These are phyloP conservation scores for Sarocladium oryzae DNA, from an alignment of 2,329 filamentous ascomycete genomes.

Conservation along the genomic window DNA sequence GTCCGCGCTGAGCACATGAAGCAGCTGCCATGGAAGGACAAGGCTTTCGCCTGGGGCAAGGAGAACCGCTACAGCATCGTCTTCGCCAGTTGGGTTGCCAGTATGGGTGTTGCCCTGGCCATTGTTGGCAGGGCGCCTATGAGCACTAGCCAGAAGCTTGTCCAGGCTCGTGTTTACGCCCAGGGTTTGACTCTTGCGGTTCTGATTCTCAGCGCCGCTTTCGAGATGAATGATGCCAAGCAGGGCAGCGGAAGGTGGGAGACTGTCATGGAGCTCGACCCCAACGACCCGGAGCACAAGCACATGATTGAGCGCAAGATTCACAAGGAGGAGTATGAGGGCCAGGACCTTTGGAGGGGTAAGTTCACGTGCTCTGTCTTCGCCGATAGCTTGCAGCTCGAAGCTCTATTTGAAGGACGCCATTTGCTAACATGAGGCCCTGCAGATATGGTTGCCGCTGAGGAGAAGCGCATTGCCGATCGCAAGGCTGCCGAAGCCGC, in stretches of 20 bases:
- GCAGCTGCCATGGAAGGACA: conserved; percentile 31
- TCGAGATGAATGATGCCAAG: conserved; percentile 74
- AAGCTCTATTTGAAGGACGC: background rate
- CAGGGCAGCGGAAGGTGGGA: conserved; percentile 74
- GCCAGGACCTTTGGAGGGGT: conserved; percentile 92
- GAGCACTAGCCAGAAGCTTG: conserved; percentile 74
- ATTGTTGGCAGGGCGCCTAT: conserved; percentile 74
- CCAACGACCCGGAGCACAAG: conserved; percentile 76
- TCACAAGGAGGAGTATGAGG: conserved; percentile 79
- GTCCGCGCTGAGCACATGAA: conserved; percentile 47
- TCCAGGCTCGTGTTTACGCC: conserved; percentile 91
- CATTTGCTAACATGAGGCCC: conserved; percentile 13
- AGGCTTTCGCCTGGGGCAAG: conserved; percentile 65
- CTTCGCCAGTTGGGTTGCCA: conserved; percentile 71
- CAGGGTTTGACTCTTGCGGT: conserved; percentile 84
- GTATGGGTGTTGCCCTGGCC: conserved; percentile 68
- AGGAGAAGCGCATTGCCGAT: conserved; percentile 53
- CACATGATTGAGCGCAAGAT: conserved; percentile 79
- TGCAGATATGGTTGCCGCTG: conserved; percentile 73
- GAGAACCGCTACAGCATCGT: conserved; percentile 85
- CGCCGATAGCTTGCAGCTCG: background rate
- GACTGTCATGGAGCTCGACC: conserved; percentile 73
- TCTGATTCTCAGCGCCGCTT: conserved; percentile 71
- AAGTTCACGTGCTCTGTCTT: conserved; percentile 23
- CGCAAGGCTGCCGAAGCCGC: conserved; percentile 1